phyloP scores from a whole-genome alignment of 345 rosid species.

The Clausena lansium region DNA sequence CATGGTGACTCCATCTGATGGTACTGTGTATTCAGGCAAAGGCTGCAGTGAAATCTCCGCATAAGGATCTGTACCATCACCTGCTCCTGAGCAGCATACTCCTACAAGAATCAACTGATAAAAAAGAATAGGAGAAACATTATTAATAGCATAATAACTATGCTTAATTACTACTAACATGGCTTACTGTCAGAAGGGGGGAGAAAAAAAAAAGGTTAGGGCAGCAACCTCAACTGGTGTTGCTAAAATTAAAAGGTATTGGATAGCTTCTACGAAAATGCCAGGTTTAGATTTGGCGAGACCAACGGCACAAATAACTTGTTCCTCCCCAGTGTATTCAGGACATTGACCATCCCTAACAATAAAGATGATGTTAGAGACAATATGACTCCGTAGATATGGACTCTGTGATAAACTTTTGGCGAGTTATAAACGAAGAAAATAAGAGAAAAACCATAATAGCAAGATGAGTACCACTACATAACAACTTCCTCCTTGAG shows the following conservation, averaged over 20 bases:
- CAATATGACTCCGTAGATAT: slow-evolving; percentile 6
- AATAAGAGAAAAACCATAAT: not conserved
- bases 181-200: not conserved
- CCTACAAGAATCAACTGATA: slow-evolving; percentile 93
- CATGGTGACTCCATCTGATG: slow-evolving; percentile 96
- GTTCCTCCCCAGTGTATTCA: slow-evolving; percentile 84
- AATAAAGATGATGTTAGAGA: slow-evolving; percentile 23
- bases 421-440: not conserved
- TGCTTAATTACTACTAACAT: not conserved
- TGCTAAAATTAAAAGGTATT: slow-evolving; percentile 78
- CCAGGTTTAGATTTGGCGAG: slow-evolving; percentile 84
- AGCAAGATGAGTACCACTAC: not conserved
- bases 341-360: slow-evolving; percentile 95
- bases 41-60: slow-evolving; percentile 90
- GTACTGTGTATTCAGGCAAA: slow-evolving; percentile 79
- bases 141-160: slow-evolving; percentile 6
- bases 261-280: slow-evolving; percentile 93
- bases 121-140: slow-evolving; percentile 24
- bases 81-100: slow-evolving; percentile 83
- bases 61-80: slow-evolving; percentile 84
- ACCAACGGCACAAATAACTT: slow-evolving; percentile 94
- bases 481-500: not conserved
- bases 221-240: slow-evolving; percentile 82
- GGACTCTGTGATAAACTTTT: not conserved
- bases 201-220: not conserved